These are phyloP conservation scores for Pouteria glomerata DNA, from an alignment of 148 eudicot genomes.

Conservation along the genomic window DNA sequence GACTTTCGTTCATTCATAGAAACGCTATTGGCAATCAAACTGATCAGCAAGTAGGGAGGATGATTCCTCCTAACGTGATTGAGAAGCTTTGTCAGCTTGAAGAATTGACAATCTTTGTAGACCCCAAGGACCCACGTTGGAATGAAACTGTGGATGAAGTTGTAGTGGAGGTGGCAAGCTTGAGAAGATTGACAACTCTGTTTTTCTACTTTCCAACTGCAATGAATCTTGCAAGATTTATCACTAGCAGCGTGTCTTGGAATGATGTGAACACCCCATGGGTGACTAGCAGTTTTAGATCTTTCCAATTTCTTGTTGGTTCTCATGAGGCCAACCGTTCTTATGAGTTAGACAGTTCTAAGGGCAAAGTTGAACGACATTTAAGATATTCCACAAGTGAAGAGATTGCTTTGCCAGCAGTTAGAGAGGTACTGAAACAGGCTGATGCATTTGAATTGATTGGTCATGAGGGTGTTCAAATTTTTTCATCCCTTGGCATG, in stretches of 20 bases:
- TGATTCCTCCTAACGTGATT: background rate
- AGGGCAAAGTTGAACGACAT: background rate
- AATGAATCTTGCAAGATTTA: background rate
- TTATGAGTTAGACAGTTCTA: background rate
- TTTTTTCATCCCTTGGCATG: background rate
- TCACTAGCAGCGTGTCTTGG: background rate
- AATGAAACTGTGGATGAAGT: background rate
- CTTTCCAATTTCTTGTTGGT: background rate
- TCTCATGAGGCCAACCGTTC: background rate
- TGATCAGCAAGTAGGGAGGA: background rate
- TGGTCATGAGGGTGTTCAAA: background rate
- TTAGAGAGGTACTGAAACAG: background rate
- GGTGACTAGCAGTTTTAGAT: background rate
- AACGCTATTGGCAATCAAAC: background rate
- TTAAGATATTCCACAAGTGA: background rate
- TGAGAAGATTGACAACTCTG: background rate
- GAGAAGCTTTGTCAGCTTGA: background rate
- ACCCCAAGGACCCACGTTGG: background rate
- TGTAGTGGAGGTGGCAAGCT: background rate
- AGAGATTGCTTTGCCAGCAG: background rate
- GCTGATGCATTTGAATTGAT: background rate
- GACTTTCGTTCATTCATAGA: constrained; percentile 8
- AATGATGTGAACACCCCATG: background rate
- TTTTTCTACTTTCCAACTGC: background rate
- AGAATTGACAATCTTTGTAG: background rate